Conservation (phyloP, 352 stramenopile species). For the Pythium sp. region DNA sequence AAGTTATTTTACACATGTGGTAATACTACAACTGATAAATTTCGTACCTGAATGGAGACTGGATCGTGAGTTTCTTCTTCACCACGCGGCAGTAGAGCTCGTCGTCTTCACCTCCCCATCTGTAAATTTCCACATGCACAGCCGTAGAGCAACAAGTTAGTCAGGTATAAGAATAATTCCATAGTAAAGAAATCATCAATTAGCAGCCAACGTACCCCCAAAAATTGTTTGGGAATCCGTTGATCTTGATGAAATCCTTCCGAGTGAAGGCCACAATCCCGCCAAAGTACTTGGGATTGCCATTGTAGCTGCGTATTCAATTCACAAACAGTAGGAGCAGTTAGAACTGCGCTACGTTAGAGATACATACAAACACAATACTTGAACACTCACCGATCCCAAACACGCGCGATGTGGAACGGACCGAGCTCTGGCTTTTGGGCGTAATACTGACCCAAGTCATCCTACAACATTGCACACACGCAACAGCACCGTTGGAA, state of each 20-base stretch:
- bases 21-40: too few species aligned
- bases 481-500: neutral
- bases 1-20: too few species aligned
- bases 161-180: neutral
- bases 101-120: slow-evolving; percentile 54
- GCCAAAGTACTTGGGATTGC: slow-evolving; percentile 94
- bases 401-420: slow-evolving; percentile 93
- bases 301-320: slow-evolving; percentile 64
- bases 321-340: neutral
- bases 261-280: slow-evolving; percentile 90
- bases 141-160: neutral
- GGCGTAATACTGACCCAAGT: slow-evolving; percentile 82
- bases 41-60: slow-evolving; percentile 29
- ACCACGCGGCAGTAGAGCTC: slow-evolving; percentile 55
- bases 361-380: too few species aligned
- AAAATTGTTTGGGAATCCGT: slow-evolving; percentile 96
- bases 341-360: too few species aligned
- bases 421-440: slow-evolving; percentile 57
- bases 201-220: slow-evolving; percentile 60
- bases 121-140: neutral
- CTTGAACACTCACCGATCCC: slow-evolving; percentile 54
- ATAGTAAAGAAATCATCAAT: neutral
- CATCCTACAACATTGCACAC: slow-evolving; percentile 29
- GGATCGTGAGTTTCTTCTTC: slow-evolving; percentile 43
- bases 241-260: slow-evolving; percentile 90